phyloP scores from a whole-genome alignment of 2,329 filamentous ascomycete species.

The Parasarocladium wereldwijsianum region DNA sequence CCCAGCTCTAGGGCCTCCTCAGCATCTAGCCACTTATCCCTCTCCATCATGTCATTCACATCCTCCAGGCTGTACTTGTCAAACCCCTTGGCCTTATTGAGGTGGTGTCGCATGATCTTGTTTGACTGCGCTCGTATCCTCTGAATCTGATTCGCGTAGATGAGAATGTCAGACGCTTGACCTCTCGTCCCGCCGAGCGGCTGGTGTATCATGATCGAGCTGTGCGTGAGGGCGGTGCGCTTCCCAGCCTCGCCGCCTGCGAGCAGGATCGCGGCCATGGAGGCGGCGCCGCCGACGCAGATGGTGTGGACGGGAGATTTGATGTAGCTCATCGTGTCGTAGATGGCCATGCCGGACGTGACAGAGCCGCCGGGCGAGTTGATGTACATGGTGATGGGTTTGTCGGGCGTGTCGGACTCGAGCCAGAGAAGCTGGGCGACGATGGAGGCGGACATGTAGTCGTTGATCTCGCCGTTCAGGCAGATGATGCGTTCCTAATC shows the following conservation, averaged over 20 bases:
- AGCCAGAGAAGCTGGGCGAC: slow-evolving; percentile 95
- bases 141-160: slow-evolving; percentile 94
- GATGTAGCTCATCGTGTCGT: slow-evolving; percentile 98
- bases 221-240: slow-evolving; percentile 82
- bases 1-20: slow-evolving; percentile 80
- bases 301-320: slow-evolving; percentile 85
- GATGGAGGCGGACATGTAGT: slow-evolving; percentile 80
- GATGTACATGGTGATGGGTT: slow-evolving; percentile 95
- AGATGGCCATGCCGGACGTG: slow-evolving; percentile 69
- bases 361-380: slow-evolving; percentile 92
- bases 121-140: slow-evolving; percentile 75
- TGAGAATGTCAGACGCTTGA: slow-evolving; percentile 70
- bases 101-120: slow-evolving; percentile 72
- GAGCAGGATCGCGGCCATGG: slow-evolving; percentile 83
- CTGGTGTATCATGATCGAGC: slow-evolving; percentile 94
- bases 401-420: slow-evolving; percentile 89
- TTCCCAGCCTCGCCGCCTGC: slow-evolving; percentile 76
- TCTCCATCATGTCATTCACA: slow-evolving; percentile 90
- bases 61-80: slow-evolving; percentile 69
- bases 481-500: slow-evolving; percentile 78
- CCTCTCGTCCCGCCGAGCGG: slow-evolving; percentile 61
- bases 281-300: slow-evolving; percentile 85
- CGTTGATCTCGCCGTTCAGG: slow-evolving; percentile 82
- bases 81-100: slow-evolving; percentile 61
- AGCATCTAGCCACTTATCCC: slow-evolving; percentile 86